phyloP scores from a whole-genome alignment of 306 rosid species.

The Dryas drummondii region DNA sequence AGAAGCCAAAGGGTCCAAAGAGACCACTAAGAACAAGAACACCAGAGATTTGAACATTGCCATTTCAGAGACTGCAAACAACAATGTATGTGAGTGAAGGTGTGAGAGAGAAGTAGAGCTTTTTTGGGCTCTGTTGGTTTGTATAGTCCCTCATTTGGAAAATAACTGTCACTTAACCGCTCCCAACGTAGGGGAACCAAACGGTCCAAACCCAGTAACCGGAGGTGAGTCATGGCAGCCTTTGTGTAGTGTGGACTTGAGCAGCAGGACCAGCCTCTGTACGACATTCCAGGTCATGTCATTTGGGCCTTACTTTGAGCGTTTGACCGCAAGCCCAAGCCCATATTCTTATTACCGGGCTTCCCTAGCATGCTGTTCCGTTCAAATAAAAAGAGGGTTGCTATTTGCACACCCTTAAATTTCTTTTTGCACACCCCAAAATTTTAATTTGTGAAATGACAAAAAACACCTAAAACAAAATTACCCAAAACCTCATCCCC shows the following conservation, averaged over 20 bases:
- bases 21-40: not conserved
- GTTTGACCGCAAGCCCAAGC: not conserved
- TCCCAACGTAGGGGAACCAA: constrained; percentile 8
- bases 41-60: constrained; percentile 4
- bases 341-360: not conserved
- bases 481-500: too few relatives aligned
- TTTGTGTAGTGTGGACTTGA: not conserved
- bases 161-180: constrained; percentile 27
- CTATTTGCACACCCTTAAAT: too few relatives aligned
- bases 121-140: constrained; percentile 1
- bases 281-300: not conserved
- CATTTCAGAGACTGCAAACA: constrained; percentile 20
- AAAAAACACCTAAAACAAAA: too few relatives aligned
- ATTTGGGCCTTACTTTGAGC: not conserved
- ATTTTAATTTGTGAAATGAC: too few relatives aligned
- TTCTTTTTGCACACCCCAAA: too few relatives aligned
- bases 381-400: too few relatives aligned
- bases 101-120: not conserved
- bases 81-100: not conserved
- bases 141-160: not conserved
- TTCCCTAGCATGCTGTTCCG: not conserved
- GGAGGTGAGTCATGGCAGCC: not conserved
- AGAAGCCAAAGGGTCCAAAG: constrained; percentile 15
- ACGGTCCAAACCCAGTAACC: not conserved
- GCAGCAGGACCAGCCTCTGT: not conserved